These are phyloP conservation scores for Excoecaria agallocha DNA, from an alignment of 345 rosid genomes.

Conservation along the genomic window DNA sequence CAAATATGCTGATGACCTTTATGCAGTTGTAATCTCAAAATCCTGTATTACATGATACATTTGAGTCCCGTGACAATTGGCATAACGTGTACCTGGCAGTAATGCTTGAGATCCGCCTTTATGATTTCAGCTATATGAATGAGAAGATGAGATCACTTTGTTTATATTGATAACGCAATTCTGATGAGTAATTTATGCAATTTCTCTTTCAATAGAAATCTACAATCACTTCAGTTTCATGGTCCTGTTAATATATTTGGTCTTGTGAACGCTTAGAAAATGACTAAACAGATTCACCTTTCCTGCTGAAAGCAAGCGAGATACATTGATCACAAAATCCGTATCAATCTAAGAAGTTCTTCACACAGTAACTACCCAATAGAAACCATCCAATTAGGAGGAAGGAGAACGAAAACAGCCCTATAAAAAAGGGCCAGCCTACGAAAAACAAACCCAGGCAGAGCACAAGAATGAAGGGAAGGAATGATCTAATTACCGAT, in stretches of 20 bases:
- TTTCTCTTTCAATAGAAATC: conserved; percentile 15
- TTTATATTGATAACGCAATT: not conserved
- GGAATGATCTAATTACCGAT: conserved; percentile 67
- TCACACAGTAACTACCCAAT: conserved; percentile 59
- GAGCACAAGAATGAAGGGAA: conserved; percentile 62
- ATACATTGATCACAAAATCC: conserved; percentile 6
- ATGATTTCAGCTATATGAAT: not conserved
- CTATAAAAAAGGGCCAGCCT: conserved; percentile 85
- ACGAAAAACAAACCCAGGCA: conserved; percentile 49
- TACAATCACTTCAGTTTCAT: conserved; percentile 10
- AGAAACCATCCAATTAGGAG: conserved; percentile 73
- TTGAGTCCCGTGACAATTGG: not conserved
- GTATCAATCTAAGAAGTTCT: conserved; percentile 54
- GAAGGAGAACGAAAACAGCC: conserved; percentile 55
- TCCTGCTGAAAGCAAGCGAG: conserved; percentile 9
- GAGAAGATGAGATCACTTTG: not conserved
- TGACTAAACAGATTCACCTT: conserved; percentile 1
- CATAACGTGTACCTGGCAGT: not conserved
- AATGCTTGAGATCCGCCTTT: not conserved
- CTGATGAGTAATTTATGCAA: not conserved
- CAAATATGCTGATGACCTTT: not conserved
- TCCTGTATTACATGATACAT: not conserved
- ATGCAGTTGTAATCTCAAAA: no score
- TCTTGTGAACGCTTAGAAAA: conserved; percentile 22
- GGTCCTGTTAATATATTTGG: conserved; percentile 3